Evolutionary conservation across 1,284 basidiomycete genomes (phyloP).

Genomic region (Cutaneotrichosporon mucoides): DNA sequence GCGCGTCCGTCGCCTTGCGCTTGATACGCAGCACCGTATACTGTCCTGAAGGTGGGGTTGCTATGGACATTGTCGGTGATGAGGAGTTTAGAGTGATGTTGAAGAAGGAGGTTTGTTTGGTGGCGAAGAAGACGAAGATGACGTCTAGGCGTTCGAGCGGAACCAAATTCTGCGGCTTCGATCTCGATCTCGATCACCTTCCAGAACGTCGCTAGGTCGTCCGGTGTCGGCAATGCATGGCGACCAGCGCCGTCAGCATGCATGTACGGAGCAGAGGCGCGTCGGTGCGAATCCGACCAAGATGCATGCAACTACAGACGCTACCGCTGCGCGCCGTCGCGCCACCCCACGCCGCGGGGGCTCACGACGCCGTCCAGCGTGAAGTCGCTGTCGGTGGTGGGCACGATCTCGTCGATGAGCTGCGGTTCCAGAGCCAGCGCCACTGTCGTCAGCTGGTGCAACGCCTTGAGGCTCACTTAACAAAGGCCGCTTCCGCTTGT

Average conservation of each 20-base stretch:
- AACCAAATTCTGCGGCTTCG: too few relatives aligned
- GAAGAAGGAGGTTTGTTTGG: background rate
- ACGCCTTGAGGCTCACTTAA: constrained; percentile 19
- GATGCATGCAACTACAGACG: too few relatives aligned
- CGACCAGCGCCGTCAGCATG: too few relatives aligned
- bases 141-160: too few relatives aligned
- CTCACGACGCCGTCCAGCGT: constrained; percentile 39
- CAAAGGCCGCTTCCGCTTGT: constrained; percentile 25
- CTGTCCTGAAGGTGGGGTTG: background rate
- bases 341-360: constrained; percentile 32
- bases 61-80: background rate
- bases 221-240: too few relatives aligned
- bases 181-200: too few relatives aligned
- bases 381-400: constrained; percentile 37
- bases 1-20: constrained; percentile 48
- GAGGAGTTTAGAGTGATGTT: background rate
- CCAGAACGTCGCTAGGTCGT: too few relatives aligned
- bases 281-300: too few relatives aligned
- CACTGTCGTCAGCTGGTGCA: constrained; percentile 24
- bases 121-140: too few relatives aligned
- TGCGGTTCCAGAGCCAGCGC: constrained; percentile 44
- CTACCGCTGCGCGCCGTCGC: constrained; percentile 11
- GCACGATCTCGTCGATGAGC: constrained; percentile 32
- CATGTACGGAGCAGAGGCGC: too few relatives aligned
- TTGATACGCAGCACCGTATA: constrained; percentile 50